A percentile compares a stretch with the other conserved stretches of the same genome.
Conservation (phyloP, 108 stramenopile species). For the Asterionellopsis glacialis region DNA sequence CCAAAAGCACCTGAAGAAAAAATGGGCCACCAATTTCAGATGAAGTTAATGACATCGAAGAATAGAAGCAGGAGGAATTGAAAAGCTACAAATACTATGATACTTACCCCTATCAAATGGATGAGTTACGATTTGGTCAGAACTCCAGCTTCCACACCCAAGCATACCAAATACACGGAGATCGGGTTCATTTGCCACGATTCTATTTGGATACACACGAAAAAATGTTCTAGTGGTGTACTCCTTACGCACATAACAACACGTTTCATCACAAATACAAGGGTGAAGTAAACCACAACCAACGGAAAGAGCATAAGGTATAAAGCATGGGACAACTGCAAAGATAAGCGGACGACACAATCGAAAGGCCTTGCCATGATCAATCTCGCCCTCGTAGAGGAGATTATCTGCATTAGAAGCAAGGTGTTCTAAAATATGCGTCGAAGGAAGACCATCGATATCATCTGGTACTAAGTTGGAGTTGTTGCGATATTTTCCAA, state of each 20-base stretch:
- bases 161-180: conserved; percentile 27
- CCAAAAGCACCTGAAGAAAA: conserved; percentile 34
- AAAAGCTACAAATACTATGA: too few species aligned
- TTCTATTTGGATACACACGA: conserved; percentile 39
- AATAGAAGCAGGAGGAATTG: too few species aligned
- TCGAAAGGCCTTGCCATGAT: conserved; percentile 42
- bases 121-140: conserved; percentile 27
- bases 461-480: conserved; percentile 36
- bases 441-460: conserved; percentile 41
- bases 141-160: conserved; percentile 47
- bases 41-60: too few species aligned
- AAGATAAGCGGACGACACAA: conserved; percentile 17
- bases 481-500: conserved; percentile 35
- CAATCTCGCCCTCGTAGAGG: conserved; percentile 50
- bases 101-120: conserved; percentile 24
- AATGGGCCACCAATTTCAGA: too few species aligned
- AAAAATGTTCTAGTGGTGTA: conserved; percentile 40
- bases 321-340: background rate
- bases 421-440: conserved; percentile 30
- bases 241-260: conserved; percentile 45
- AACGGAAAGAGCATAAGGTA: conserved; percentile 11
- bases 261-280: conserved; percentile 32
- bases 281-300: background rate
- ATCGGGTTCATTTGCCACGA: conserved; percentile 30
- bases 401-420: conserved; percentile 27